Base-by-base conservation (phyloP, 1,284 basidiomycete genomes). In the Taiwanofungus camphoratus region DNA sequence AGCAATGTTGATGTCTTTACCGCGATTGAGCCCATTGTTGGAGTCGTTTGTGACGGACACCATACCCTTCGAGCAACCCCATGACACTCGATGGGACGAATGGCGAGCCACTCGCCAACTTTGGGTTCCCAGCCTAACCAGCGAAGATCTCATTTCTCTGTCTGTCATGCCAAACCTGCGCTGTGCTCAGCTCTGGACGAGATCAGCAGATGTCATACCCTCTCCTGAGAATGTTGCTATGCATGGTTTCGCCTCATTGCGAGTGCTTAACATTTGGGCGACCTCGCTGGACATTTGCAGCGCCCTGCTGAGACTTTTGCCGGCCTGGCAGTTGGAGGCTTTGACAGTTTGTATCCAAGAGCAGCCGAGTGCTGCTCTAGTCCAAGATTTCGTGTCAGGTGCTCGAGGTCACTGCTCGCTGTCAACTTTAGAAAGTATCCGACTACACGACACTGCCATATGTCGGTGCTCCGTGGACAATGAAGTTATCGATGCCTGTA, bases 281-380 rank as follows among this genome's bases (percentile, higher is more conserved):
- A 31, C n/a, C 32, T 24, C 40, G 16, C 23, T 41, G 13, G 40
- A 35, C 2, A 20, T 41, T 4, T 13, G 11, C 21, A 20, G 20
- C n/a, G 32, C 40, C 5, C 32, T 41, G 7, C 32, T 41, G 8
- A 23, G 21, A 23, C 22, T 35, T 33, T 18, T 35, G 12, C 40
- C 15, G 4, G 16, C 40, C 8, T 31, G 29, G 8, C 22, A 26
- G 9, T 33, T 41, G 3, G 40, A 41, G 30, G 33, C 32, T 6
- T 13, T 41, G 12, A 3, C 31, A 8, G 23, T 41, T 8, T 15
- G 18, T 20, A 24, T 26, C n/a, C n/a, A 20, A 3, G 34, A 29
- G n/a, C 18, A 9, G 11, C 42, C 36, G 12, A 29, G 19, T 1
- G 24, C 33, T 8, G 22, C 12, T 2, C 18, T 31, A 6, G 13